phyloP scores from a whole-genome alignment of 495 filamentous ascomycete species.

The Aspergillus panamensis region DNA sequence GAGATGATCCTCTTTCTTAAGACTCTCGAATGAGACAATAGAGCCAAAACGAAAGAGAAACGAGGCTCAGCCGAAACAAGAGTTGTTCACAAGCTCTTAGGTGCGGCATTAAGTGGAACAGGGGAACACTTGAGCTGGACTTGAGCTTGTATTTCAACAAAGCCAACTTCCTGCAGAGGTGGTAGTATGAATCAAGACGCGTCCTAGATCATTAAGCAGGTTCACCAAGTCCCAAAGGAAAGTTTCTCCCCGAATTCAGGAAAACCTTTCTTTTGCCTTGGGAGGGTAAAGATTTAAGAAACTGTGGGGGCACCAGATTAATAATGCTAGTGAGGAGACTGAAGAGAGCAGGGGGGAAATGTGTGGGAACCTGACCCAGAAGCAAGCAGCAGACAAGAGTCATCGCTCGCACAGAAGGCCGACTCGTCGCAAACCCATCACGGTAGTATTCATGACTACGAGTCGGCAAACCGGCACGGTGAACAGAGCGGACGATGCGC shows the following conservation, averaged over 20 bases:
- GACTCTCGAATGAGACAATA: not conserved
- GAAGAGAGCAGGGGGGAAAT: not conserved
- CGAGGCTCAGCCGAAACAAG: no score
- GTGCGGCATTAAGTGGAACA: not conserved
- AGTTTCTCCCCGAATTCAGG: not conserved
- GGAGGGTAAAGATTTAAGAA: not conserved
- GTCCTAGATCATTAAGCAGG: not conserved
- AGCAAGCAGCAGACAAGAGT: not conserved
- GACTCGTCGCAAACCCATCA: constrained; percentile 1
- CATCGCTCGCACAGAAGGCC: constrained; percentile 18
- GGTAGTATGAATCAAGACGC: not conserved
- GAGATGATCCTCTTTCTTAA: not conserved
- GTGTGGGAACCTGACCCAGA: not conserved
- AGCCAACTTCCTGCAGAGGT: not conserved
- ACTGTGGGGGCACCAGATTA: not conserved
- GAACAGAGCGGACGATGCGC: not conserved
- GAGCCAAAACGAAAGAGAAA: not conserved
- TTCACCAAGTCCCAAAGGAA: not conserved
- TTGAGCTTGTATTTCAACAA: not conserved
- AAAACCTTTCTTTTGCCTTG: not conserved
- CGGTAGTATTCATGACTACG: not conserved
- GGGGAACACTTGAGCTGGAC: not conserved
- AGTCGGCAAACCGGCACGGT: not conserved
- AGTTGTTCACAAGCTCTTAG: not conserved
- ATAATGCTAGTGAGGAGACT: not conserved